Evolutionary conservation across 805 yeast genomes (phyloP).

Genomic region (Scheffersomyces amazonensis): DNA sequence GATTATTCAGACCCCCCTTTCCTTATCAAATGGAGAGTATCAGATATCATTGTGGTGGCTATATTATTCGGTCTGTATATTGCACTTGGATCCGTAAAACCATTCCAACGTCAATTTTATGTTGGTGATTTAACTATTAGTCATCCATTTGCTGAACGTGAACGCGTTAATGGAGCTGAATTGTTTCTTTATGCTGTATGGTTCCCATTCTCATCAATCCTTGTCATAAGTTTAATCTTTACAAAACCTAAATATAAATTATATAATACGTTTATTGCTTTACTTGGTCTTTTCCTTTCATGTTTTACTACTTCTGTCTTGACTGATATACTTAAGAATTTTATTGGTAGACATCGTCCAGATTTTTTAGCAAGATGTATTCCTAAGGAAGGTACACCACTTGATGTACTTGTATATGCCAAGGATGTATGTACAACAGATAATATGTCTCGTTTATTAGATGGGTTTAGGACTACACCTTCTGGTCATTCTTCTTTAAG

Average conservation of each 20-base stretch:
- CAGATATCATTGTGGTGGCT: conserved; percentile 20
- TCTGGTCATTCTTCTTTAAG: conserved; percentile 77
- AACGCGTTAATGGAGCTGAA: conserved; percentile 60
- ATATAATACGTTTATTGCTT: conserved; percentile 60
- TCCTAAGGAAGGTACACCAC: conserved; percentile 60
- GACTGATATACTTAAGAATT: conserved; percentile 74
- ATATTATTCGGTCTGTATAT: conserved; percentile 20
- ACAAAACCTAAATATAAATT: conserved; percentile 52
- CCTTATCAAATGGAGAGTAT: conserved; percentile 24
- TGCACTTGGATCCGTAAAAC: conserved; percentile 32
- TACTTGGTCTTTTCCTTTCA: conserved; percentile 64
- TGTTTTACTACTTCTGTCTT: conserved; percentile 57
- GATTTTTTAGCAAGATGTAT: conserved; percentile 85
- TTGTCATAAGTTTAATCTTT: conserved; percentile 31
- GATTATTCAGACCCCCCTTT: not conserved
- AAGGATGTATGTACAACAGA: conserved; percentile 63
- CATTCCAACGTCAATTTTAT: conserved; percentile 77
- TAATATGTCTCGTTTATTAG: conserved; percentile 28
- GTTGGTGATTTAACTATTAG: conserved; percentile 73
- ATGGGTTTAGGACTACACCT: conserved; percentile 81
- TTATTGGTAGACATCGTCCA: conserved; percentile 90
- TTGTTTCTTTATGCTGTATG: conserved; percentile 54
- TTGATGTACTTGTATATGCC: conserved; percentile 52
- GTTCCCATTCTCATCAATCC: conserved; percentile 46
- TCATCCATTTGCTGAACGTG: conserved; percentile 77